Evolutionary conservation across 257 asterid species (phyloP), one percentile per base, ranked within the genome.

Genomic region (Cynanchum wilfordii): DNA sequence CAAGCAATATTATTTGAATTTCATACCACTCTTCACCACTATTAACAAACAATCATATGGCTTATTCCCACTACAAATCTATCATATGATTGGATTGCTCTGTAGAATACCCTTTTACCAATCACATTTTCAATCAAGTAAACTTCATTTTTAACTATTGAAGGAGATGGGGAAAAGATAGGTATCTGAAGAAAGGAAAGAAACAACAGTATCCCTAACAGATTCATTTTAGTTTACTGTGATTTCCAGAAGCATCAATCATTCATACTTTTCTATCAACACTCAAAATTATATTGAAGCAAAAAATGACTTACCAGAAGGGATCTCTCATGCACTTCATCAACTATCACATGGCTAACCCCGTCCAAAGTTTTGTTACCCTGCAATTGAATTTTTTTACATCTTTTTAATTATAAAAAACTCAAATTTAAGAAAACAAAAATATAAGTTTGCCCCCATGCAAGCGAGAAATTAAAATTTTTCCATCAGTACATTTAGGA

Each of bases 241-340:
- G 3, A 63, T 36, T 63, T 40, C 12, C 16, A 17, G 13, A 33
- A 30, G 44, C 68, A 63, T 57, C 16, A 24, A 57, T 5, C 25
- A 63, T 10, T 63, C 16, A 16, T 17, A 36, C 19, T 1, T 36
- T 17, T 63, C 9, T 19, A 7, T 10, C 10, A 10, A 42, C 11
- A 36, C 25, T 64, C 69, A 36, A 3, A 44, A 33, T 44, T 22
- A 25, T 22, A 25, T 45, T 72, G 38, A 27, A 52, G n/a, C 45
- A 17, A 69, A 71, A 59, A 79, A 33, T 20, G 74, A 80, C 97
- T 88, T 81, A 91, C 99, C 99, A 94, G 86, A 78, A 94, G 96
- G 78, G 99, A 89, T 70, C 99, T 87, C 81, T 94, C 99, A 71
- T 94, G 99, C 74, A 94, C 99, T 88, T 94, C 99, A 86, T 94